Percentiles rank a stretch among this genome's conserved stretches.
Conservation (phyloP, 139 green algal genomes). For the Tetradesmus lagerheimii region DNA sequence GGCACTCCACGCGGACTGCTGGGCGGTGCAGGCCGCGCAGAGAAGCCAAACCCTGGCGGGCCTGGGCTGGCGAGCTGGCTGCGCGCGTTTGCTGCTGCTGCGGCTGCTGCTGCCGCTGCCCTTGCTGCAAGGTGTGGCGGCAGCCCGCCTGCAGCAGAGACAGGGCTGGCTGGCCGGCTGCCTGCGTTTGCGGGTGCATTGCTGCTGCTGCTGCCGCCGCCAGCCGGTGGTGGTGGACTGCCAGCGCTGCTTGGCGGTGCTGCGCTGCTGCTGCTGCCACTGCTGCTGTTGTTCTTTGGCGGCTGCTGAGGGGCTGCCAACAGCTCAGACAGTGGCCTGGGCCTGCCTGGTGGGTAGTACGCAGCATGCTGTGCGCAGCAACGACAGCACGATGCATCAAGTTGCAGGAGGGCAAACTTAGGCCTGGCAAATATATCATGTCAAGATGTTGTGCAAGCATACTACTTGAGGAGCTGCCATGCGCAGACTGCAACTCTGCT, state of each 20-base stretch:
- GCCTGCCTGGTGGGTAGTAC: not conserved
- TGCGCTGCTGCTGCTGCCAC: not conserved
- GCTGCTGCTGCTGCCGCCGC: not conserved
- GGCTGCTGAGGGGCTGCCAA: conserved; percentile 4
- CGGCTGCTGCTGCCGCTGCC: not conserved
- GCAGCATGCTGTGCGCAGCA: not conserved
- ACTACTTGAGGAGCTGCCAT: not conserved
- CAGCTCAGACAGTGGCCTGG: conserved; percentile 15
- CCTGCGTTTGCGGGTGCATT: not conserved
- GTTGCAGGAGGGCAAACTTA: not conserved
- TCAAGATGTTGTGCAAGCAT: not conserved
- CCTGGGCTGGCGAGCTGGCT: not conserved
- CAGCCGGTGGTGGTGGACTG: not conserved
- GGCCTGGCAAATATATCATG: no score
- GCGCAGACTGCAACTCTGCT: not conserved
- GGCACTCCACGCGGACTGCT: not conserved
- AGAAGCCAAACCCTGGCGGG: not conserved
- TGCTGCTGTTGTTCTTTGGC: not conserved
- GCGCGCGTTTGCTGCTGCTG: not conserved
- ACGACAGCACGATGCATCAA: not conserved
- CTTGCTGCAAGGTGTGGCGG: not conserved
- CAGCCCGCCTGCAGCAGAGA: not conserved
- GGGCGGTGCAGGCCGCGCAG: no score
- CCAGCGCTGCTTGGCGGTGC: not conserved
- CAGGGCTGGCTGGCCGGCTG: not conserved